Conservation (phyloP, 306 rosid species). For the Castanea sativa region DNA sequence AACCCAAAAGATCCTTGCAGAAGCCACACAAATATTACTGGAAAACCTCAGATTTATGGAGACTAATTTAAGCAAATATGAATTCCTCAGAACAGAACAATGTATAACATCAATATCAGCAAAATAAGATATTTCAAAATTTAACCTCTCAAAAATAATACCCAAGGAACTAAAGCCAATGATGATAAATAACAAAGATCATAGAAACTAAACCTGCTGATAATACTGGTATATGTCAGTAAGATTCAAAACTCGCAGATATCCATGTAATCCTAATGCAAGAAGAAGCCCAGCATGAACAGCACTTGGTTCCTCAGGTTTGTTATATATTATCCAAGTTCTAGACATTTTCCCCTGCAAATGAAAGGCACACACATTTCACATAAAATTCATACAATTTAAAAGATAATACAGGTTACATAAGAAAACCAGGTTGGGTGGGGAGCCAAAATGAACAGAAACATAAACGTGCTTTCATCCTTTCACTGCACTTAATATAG, state of each 20-base stretch:
- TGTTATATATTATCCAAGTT: conserved; percentile 87
- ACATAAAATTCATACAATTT: conserved; percentile 18
- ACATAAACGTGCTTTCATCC: neutral
- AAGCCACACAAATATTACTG: neutral
- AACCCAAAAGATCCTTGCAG: neutral
- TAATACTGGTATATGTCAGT: conserved; percentile 89
- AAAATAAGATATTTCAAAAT: neutral
- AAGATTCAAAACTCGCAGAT: conserved; percentile 64
- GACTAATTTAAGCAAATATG: neutral
- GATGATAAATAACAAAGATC: conserved; percentile 15
- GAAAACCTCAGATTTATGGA: neutral
- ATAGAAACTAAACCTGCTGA: conserved; percentile 51
- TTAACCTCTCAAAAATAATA: neutral
- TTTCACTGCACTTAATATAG: neutral
- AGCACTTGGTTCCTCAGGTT: conserved; percentile 83
- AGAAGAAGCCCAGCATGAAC: conserved; percentile 95
- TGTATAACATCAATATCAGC: neutral
- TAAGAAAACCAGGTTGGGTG: neutral
- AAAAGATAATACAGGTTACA: neutral
- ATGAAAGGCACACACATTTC: conserved; percentile 24
- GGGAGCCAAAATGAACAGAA: neutral
- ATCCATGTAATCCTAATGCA: conserved; percentile 91
- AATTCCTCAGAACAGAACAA: neutral
- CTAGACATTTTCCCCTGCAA: conserved; percentile 97
- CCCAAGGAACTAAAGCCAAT: neutral